Conservation (phyloP, 2,329 filamentous ascomycete genomes). For the Trichoderma citrinoviride region DNA sequence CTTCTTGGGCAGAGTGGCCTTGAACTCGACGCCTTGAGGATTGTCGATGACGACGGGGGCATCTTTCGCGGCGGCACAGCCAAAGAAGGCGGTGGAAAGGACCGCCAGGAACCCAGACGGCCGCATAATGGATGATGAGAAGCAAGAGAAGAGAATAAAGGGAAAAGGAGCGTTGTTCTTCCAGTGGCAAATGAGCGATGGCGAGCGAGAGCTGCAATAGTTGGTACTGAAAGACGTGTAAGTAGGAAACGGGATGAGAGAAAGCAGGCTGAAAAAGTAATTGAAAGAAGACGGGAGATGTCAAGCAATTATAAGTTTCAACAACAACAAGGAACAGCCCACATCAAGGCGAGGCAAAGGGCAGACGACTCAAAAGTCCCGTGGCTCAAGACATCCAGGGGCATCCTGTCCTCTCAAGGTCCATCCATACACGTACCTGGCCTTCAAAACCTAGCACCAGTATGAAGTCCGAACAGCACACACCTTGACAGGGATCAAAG, state of each 20-base stretch:
- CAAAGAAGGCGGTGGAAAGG: slow-evolving; percentile 32
- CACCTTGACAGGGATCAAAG: neutral
- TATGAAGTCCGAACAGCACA: neutral
- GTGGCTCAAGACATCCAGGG: neutral
- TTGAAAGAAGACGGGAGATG: neutral
- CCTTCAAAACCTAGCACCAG: neutral
- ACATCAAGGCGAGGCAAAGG: neutral
- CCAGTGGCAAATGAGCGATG: neutral
- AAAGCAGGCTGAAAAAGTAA: neutral
- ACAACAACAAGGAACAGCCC: neutral
- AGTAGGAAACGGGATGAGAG: neutral
- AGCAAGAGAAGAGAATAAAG: neutral
- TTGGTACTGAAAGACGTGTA: neutral
- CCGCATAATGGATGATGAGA: slow-evolving; percentile 5
- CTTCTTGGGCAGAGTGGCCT: slow-evolving; percentile 54
- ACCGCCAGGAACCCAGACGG: slow-evolving; percentile 25
- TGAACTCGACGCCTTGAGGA: slow-evolving; percentile 52
- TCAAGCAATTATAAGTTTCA: slow-evolving; percentile 5
- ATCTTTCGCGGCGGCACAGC: slow-evolving; percentile 37
- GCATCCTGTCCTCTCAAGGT: neutral
- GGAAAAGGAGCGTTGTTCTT: neutral
- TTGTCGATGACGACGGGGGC: slow-evolving; percentile 56
- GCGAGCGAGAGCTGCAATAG: neutral
- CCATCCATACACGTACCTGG: neutral
- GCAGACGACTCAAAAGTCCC: neutral